Evolutionary conservation across 2,329 filamentous ascomycete genomes (phyloP), one percentile per base, ranked within the genome.

Genomic region (Amphichorda felina): DNA sequence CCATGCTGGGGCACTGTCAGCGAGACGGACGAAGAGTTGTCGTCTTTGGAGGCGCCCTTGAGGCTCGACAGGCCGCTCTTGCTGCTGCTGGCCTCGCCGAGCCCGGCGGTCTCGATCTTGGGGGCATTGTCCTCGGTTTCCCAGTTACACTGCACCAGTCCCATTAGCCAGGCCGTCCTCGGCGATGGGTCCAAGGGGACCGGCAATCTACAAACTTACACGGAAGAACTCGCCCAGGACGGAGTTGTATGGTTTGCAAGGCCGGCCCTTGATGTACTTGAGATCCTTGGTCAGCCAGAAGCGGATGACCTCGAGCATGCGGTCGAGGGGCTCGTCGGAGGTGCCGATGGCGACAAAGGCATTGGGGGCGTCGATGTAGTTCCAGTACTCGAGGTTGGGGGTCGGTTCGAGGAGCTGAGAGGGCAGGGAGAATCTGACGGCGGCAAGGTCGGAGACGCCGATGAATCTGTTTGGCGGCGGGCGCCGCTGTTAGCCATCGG

Each of bases 211-310:
- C n/a, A n/a, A 27, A 64, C 77, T 50, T 66, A 88, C 84, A 63
- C 87, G 75, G 64, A 98, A 98, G 63, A 98, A 98, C 64, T 98
- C 91, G 44, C 91, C 91, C 34, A 98, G 63, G 25, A 87, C 88
- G 33, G 88, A 95, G 61, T 98, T 98, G 65, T 98, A 98, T 9
- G 91, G 91, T 61, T 98, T 98, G 76, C 89, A 96, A 30, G 91
- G 91, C 65, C 88, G 94, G 40, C 89, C 89, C 65, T 96, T 96
- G 56, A 93, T 85, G 52, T 96, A 98, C 74, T 98, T 98, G 59
- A 98, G 59, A 58, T 98, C 91, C 59, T 98, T 98, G 43, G 91
- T 96, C 51, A 96, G 94, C 91, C 91, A 98, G 61, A 96, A 98
- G 40, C 88, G 79, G 48, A 96, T 62, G 21, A 94, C 86, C 51